Evolutionary conservation across 257 asterid species (phyloP).

Genomic region (Ajuga chamaepitys): DNA sequence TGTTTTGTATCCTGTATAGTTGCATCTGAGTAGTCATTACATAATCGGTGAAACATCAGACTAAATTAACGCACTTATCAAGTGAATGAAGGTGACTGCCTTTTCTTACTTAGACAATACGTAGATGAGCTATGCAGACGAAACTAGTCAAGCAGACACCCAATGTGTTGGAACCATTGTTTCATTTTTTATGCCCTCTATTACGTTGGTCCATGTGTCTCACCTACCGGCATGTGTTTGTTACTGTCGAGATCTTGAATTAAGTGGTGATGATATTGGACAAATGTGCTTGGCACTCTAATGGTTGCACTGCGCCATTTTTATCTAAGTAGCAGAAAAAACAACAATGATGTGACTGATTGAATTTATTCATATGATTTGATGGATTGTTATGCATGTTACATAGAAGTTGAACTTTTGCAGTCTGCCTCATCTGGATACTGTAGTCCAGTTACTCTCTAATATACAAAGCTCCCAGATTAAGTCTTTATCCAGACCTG

Average conservation of each 20-base stretch:
- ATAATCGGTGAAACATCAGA: neutral
- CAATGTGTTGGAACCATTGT: neutral
- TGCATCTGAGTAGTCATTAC: neutral
- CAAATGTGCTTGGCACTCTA: neutral
- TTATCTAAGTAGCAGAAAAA: neutral
- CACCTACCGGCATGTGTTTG: neutral
- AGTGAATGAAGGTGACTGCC: neutral
- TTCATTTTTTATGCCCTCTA: neutral
- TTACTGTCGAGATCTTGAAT: neutral
- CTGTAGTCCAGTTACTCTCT: constrained; percentile 71
- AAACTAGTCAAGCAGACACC: neutral
- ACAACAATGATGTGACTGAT: neutral
- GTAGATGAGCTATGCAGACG: neutral
- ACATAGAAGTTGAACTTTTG: constrained; percentile 18
- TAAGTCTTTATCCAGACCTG: constrained; percentile 37
- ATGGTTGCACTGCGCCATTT: neutral
- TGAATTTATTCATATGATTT: neutral
- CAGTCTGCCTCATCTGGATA: constrained; percentile 78
- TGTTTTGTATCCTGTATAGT: neutral
- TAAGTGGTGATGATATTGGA: neutral
- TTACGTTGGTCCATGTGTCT: neutral
- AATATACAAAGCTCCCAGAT: constrained; percentile 70
- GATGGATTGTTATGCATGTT: neutral
- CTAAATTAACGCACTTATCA: neutral
- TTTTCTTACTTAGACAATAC: neutral